Evolutionary conservation across 495 filamentous ascomycete genomes (phyloP).

Genomic region (Bathelium albidoporum): DNA sequence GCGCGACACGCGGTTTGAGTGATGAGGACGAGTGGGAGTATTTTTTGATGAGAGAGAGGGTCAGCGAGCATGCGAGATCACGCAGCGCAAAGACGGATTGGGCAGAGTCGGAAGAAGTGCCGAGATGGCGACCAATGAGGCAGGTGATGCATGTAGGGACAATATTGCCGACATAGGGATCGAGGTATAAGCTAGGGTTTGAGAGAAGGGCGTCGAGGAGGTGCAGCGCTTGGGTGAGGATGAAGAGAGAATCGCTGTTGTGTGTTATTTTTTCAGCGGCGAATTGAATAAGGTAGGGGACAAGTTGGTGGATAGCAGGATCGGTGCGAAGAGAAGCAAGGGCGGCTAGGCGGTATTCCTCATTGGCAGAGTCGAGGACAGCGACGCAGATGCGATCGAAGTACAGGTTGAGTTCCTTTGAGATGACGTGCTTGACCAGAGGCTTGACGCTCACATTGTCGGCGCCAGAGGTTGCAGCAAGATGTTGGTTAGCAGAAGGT

Average conservation of each 20-base stretch:
- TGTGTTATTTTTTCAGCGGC: constrained; percentile 92
- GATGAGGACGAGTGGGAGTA: constrained; percentile 65
- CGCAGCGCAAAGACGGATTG: constrained; percentile 68
- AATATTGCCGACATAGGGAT: constrained; percentile 79
- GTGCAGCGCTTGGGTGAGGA: constrained; percentile 81
- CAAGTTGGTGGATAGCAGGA: constrained; percentile 84
- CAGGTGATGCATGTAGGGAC: constrained; percentile 88
- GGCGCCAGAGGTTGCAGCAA: constrained; percentile 71
- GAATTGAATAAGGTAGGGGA: constrained; percentile 93
- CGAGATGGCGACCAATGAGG: constrained; percentile 74
- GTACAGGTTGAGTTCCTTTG: constrained; percentile 92
- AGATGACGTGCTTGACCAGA: constrained; percentile 86
- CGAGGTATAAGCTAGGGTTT: constrained; percentile 72
- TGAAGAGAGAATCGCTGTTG: constrained; percentile 71
- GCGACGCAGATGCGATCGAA: constrained; percentile 87
- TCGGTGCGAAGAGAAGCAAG: constrained; percentile 73
- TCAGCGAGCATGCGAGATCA: constrained; percentile 68
- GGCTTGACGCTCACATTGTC: constrained; percentile 79
- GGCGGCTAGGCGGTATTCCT: constrained; percentile 76
- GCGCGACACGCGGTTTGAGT: constrained; percentile 76
- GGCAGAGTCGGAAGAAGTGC: constrained; percentile 36
- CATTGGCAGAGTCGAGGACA: constrained; percentile 70
- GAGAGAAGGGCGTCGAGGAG: constrained; percentile 71
- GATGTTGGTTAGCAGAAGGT: constrained; percentile 67
- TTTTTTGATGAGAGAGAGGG: constrained; percentile 60